A percentile compares a stretch with the other conserved stretches of the same genome.
Conservation (phyloP, 768 basidiomycete genomes). For the Podaxis rugospora region DNA sequence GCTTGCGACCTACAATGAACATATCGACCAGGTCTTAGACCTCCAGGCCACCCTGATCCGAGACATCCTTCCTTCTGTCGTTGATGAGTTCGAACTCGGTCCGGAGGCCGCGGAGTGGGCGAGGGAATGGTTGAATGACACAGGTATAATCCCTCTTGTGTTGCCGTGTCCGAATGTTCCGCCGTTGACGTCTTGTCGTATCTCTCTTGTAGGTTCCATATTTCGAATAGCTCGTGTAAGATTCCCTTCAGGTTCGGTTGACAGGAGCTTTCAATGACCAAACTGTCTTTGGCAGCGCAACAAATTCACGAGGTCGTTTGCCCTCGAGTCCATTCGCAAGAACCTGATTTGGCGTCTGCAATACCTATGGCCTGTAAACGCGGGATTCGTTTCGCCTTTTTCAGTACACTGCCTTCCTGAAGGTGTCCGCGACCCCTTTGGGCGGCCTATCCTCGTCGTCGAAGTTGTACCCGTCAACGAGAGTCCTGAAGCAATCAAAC, state of each 20-base stretch:
- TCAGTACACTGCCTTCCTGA: conserved; percentile 53
- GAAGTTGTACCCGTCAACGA: conserved; percentile 38
- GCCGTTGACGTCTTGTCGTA: conserved; percentile 10
- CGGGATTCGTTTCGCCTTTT: conserved; percentile 24
- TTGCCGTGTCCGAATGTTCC: neutral
- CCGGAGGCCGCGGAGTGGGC: conserved; percentile 46
- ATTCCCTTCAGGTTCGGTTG: conserved; percentile 14
- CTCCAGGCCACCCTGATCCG: conserved; percentile 50
- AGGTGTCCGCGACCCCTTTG: conserved; percentile 52
- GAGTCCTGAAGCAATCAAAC: conserved; percentile 32
- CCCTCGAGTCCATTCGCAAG: conserved; percentile 53
- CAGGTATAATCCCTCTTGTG: conserved; percentile 39
- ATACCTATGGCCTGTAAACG: conserved; percentile 32
- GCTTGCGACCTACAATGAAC: conserved; percentile 44
- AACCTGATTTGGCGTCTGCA: conserved; percentile 55
- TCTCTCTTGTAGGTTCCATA: conserved; percentile 38
- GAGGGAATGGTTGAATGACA: conserved; percentile 61
- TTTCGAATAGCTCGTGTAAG: conserved; percentile 63
- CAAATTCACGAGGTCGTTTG: conserved; percentile 58
- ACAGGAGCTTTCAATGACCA: conserved; percentile 5
- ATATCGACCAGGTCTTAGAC: conserved; percentile 39
- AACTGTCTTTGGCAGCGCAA: conserved; percentile 45
- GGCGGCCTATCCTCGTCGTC: conserved; percentile 61
- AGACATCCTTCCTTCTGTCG: conserved; percentile 56
- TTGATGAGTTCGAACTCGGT: conserved; percentile 51